These are phyloP conservation scores for Solanum dulcamara DNA, from an alignment of 257 asterid genomes.

Conservation along the genomic window DNA sequence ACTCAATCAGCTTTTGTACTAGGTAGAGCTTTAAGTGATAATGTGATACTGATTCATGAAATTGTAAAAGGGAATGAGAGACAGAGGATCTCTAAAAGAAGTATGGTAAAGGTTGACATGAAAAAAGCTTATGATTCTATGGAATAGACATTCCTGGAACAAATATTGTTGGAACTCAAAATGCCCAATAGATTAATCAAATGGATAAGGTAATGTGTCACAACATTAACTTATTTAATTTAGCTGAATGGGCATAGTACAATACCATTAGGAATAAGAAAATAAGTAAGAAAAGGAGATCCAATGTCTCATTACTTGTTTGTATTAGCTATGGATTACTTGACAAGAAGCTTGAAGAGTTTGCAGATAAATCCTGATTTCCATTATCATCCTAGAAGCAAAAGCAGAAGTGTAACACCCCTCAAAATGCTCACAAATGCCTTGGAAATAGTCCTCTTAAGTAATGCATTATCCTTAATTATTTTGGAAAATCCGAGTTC, in stretches of 20 bases:
- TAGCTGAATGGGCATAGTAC: neutral
- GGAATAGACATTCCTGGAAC: neutral
- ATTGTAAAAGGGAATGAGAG: neutral
- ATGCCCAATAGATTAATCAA: neutral
- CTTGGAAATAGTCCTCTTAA: no score
- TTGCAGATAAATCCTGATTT: neutral
- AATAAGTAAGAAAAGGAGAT: neutral
- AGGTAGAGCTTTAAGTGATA: neutral
- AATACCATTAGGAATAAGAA: no score
- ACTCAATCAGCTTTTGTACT: neutral
- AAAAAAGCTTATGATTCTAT: neutral
- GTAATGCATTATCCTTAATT: no score
- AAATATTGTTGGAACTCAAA: neutral
- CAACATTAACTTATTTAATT: neutral
- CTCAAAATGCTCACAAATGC: no score
- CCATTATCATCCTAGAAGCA: neutral
- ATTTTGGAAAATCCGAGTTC: no score
- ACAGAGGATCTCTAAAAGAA: neutral
- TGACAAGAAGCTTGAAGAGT: neutral
- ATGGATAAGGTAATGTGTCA: neutral
- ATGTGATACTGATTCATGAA: neutral
- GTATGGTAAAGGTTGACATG: neutral
- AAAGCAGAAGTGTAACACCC: no score
- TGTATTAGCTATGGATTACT: neutral
- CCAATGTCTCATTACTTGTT: neutral